Conservation (phyloP, 2,329 filamentous ascomycete genomes). For the Diplocarpon rosae region DNA sequence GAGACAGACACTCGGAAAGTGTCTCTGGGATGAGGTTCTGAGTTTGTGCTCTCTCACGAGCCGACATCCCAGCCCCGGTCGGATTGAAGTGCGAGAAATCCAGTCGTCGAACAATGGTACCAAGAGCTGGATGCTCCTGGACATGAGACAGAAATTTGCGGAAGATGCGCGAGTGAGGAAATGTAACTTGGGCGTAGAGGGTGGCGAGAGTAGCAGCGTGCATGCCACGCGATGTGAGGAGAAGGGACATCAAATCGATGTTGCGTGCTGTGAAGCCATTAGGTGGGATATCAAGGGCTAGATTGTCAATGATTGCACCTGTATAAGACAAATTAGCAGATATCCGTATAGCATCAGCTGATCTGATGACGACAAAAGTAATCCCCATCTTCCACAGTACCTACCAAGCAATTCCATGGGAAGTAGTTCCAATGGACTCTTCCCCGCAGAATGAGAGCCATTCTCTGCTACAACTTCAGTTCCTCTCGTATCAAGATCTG, state of each 20-base stretch:
- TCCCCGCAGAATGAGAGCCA: constrained; percentile 31
- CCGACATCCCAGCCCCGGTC: constrained; percentile 62
- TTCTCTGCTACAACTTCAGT: constrained; percentile 10
- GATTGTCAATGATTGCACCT: constrained; percentile 65
- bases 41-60: constrained; percentile 62
- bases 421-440: constrained; percentile 30
- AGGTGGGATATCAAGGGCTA: constrained; percentile 63
- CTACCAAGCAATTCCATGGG: constrained; percentile 62
- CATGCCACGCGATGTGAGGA: constrained; percentile 64
- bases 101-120: constrained; percentile 64
- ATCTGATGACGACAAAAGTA: not conserved
- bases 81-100: constrained; percentile 85
- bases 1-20: constrained; percentile 56
- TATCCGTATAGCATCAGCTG: constrained; percentile 11
- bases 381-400: constrained; percentile 24
- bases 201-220: constrained; percentile 64
- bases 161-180: constrained; percentile 75
- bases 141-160: constrained; percentile 68
- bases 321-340: constrained; percentile 3
- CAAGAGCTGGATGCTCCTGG: constrained; percentile 53
- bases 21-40: constrained; percentile 67
- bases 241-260: constrained; percentile 63
- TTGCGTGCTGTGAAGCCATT: constrained; percentile 69
- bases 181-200: constrained; percentile 69
- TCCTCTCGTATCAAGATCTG: not conserved